Evolutionary conservation across 129 eudicot species (phyloP), one percentile per base, ranked within the genome.

Genomic region (Tagetes erecta): DNA sequence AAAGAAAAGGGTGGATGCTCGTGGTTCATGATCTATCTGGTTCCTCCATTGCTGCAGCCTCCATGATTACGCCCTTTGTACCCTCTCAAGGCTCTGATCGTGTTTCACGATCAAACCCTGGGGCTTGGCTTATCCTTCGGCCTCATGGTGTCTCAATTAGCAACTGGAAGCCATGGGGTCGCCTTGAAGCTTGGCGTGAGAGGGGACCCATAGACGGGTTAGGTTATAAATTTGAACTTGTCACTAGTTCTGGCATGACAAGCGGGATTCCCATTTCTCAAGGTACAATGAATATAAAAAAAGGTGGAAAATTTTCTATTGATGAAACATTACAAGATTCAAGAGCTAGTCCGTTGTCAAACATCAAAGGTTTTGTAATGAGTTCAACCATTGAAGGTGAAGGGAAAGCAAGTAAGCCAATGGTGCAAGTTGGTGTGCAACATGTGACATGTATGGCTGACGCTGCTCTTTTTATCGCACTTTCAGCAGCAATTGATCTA

Each of bases 121-220:
- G 97, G 2, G 93, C 97, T 0, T 95, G 99, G 99, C 96, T 95
- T 67, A 88, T 95, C 75, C 91, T 95, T 59, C 85, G 91, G 3
- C 99, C 99, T 42, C 86, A 86, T 38, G 98, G 92, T 8, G 79
- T 75, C 77, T 82, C 86, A 0, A 79, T 89, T 10, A 84, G 89
- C 53, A 84, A 85, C 68, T 91, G 97, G 98, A 93, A 93, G 73
- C 97, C 97, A 9, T 93, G 98, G 98, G 98, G 98, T n/a, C 91
- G 98, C 0, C 97, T 93, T n/a, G 91, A 90, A 89, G 98, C 98
- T 0, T 93, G 98, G 98, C 83, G 98, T 12, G 98, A 93, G 74
- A 71, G 96, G 60, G 98, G 92, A 0, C 78, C 94, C 0, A 76
- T 75, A 87, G 67, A 88, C 33, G 84, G 95, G 1, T 83, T 91